Base-by-base conservation (phyloP, 1,139 yeast species). In the Kurtzmaniella quercitrusa region DNA sequence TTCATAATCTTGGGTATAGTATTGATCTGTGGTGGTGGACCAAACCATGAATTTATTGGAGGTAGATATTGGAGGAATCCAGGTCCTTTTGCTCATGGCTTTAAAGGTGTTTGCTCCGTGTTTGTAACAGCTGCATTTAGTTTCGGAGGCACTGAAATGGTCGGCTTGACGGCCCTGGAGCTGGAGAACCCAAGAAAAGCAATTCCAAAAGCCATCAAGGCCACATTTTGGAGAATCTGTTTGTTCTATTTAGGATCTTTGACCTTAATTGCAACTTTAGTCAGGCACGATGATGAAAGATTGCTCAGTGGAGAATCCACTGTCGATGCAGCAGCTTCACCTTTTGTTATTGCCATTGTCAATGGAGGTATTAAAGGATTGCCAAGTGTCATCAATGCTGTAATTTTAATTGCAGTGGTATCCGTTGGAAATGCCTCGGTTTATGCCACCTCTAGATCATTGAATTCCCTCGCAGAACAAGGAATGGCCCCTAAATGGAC, bases 341-440 rank as follows among this genome's bases (percentile, higher is more conserved):
- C 81, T 16, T 71, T 75, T 56, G 76, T 76, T 5, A 66, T 74
- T 48, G 82, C 83, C 6, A 68, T 79, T 43, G 70, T 71, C 37
- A 65, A 68, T 42, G 82, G 82, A 5, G 83, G 84, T 11, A 68
- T 73, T 40, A 57, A 59, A 22, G 74, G 65, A 2, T 61, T 75
- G 42, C 75, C 76, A 8, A 64, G 72, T 33, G 65, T 71, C n/a
- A 66, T 71, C 59, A 71, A 71, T 48, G 75, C 70, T 7, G 68
- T 71, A 12, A 67, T 71, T 40, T 55, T 71, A 41, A 61, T 71
- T 14, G 61, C 76, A 1, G 68, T 71, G 33, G 60, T 71, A 39
- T 66, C 76, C 5, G 73, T 71, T 28, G 76, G 74, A 12, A 68
- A 70, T 44, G 66, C 75, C 1, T 68, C 74, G 12, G 75, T 71